Base-by-base conservation (phyloP, 139 green algal species). In the Gonium pectorale region DNA sequence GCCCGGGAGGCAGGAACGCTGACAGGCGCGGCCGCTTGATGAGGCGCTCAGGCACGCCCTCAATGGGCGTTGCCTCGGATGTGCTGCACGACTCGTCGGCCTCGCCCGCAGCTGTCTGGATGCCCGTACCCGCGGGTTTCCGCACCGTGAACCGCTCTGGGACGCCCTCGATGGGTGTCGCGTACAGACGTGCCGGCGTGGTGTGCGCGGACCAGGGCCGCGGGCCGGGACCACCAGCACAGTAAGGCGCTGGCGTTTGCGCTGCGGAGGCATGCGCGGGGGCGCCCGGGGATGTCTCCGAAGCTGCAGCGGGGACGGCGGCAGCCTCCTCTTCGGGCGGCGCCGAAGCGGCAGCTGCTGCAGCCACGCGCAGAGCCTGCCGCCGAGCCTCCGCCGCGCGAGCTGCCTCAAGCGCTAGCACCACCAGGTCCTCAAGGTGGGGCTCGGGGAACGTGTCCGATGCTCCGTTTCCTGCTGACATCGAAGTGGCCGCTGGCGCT, bases 41-140 rank as follows among this genome's bases (percentile, higher is more conserved):
- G 6, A 68, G 22, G 11, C 87, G 87, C 83, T 91, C 87, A 40
- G 83, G 87, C 37, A 87, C 79, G 15, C 87, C 87, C 63, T 89
- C 87, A 29, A 91, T 52, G 0, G 87, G 87, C 21, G 87, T 88
- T 19, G 64, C 41, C 17, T 13, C 67, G 17, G 52, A 46, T 35
- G 22, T 63, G 51, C 35, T 78, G 69, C 29, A 62, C 33, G 19
- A 56, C 13, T 56, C 17, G 49, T 17, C 49, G 49, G 56, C 56
- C 56, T n/a, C 56, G 56, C 56, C 6, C n/a, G n/a, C n/a, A n/a
- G n/a, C n/a, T n/a, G n/a, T n/a, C n/a, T n/a, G n/a, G n/a, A n/a
- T n/a, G n/a, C n/a, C n/a, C n/a, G n/a, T n/a, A n/a, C n/a, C n/a
- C n/a, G n/a, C n/a, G n/a, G n/a, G n/a, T n/a, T n/a, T n/a, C n/a